Evolutionary conservation across 2,329 filamentous ascomycete genomes (phyloP), one percentile per base, ranked within the genome.

Genomic region (Aspergillus viridinutans): DNA sequence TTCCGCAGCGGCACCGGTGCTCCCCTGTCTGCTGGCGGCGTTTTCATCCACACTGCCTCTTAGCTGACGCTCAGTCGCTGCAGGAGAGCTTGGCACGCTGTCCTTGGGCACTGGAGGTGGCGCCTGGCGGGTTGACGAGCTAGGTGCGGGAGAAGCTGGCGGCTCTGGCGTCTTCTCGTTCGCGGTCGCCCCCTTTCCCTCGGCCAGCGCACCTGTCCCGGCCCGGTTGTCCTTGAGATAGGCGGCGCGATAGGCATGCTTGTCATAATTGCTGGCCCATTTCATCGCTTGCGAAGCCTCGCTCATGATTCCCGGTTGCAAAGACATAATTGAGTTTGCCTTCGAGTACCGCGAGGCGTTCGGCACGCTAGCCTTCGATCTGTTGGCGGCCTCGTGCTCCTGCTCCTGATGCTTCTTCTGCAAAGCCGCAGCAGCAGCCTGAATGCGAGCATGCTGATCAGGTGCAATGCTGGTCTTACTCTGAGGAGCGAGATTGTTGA

Each of bases 231-330:
- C 87, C 49, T 85, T 84, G 52, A 97, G 81, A 73, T 97, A 97
- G n/a, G 90, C 86, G 61, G 90, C 86, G 54, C 92, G 87, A 60
- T 96, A 88, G 7, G 88, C 81, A 67, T 94, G 87, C 75, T 94
- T 95, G 75, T 97, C 94, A 71, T 97, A 97, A 67, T 92, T 92
- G 73, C 83, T 93, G 32, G 93, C 91, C 94, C 94, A 99, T 74
- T 96, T 96, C 87, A 99, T 88, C 1, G 94, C 94, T 25, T 92
- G 90, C 8, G 90, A 94, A 20, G 92, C 93, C 72, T 96, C 94
- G 53, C 82, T 91, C 67, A 92, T 81, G 60, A 97, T 88, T 53
- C 86, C 83, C 1, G 92, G 89, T 70, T 96, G 92, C 49, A 97
- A 79, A 3, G 92, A 96, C 68, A 97, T 83, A 55, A 96, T 84